phyloP scores from a whole-genome alignment of 306 rosid species.

The Lathyrus sativus region DNA sequence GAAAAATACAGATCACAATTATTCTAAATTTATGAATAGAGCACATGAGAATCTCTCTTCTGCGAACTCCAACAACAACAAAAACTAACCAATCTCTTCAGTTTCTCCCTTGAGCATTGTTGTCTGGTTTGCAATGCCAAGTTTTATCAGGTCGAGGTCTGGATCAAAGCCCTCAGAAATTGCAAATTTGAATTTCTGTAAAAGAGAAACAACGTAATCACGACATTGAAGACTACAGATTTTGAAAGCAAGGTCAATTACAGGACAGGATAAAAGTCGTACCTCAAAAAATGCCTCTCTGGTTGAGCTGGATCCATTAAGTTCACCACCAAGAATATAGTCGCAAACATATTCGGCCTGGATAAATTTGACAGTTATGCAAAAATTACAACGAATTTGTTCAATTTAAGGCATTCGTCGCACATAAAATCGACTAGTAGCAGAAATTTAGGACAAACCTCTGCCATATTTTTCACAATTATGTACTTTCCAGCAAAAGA shows the following conservation, averaged over 20 bases:
- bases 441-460: conserved; percentile 59
- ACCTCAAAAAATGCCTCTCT: conserved; percentile 83
- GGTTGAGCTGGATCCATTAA: conserved; percentile 92
- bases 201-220: conserved; percentile 24
- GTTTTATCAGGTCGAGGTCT: conserved; percentile 64
- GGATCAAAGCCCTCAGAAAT: conserved; percentile 88
- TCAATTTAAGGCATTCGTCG: conserved; percentile 12
- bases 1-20: conserved; percentile 30
- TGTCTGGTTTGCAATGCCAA: conserved; percentile 96
- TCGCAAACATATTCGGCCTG: conserved; percentile 95
- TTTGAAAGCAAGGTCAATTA: conserved; percentile 16
- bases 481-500: conserved; percentile 92
- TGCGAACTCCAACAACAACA: neutral
- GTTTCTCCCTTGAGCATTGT: conserved; percentile 99
- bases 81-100: conserved; percentile 83
- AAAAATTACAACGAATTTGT: conserved; percentile 20
- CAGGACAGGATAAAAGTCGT: conserved; percentile 30
- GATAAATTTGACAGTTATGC: conserved; percentile 23
- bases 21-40: conserved; percentile 4
- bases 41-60: neutral
- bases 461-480: conserved; percentile 81
- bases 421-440: conserved; percentile 21
- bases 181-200: conserved; percentile 90
- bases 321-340: conserved; percentile 82
- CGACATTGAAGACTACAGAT: conserved; percentile 6